Evolutionary conservation across 495 filamentous ascomycete species (phyloP), one percentile per base, ranked within the genome.

Genomic region (Daldinia childiae): DNA sequence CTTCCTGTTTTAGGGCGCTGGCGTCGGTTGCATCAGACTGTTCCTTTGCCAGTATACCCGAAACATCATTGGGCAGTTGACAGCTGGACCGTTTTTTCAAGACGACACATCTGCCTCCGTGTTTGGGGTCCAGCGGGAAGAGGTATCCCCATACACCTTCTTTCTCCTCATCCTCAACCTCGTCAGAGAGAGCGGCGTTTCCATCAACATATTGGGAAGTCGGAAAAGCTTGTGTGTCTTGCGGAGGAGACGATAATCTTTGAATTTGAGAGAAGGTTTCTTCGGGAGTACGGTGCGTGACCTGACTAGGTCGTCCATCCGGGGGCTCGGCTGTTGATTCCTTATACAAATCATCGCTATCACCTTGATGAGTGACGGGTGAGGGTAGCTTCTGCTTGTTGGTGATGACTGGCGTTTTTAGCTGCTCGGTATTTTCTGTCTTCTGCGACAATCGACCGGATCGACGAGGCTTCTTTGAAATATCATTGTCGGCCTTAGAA

Each of bases 111-210:
- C 79, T 82, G n/a, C 90, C 87, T 15, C 87, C 89, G 56, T 90
- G 87, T 39, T 85, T 85, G 30, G 87, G 84, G 76, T 94, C 89
- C 21, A 97, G 78, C 15, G 95, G 93, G 63, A 97, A 87, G 5
- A 99, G 82, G 71, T 99, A 99, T 12, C 95, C 95, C 96, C 95
- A 99, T 1, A 98, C 93, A 8, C 93, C 93, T 74, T 97, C 93
- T 19, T 89, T 92, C 72, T 92, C 90, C 74, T 93, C 92, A 76
- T 98, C 93, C 55, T 92, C 87, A 0, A 96, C 93, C 43, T 94
- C 92, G 57, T 93, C 89, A 7, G 91, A 90, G 24, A 93, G 87
- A 36, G 88, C 86, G n/a, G 87, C 83, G 5, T 92, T 88, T 2
- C 92, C 90, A 58, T 92, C 89, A 26, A 92, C 80, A 77, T 91